A percentile compares a stretch with the other conserved stretches of the same genome.
Conservation (phyloP, 257 asterid species). For the Jasminum sambac region DNA sequence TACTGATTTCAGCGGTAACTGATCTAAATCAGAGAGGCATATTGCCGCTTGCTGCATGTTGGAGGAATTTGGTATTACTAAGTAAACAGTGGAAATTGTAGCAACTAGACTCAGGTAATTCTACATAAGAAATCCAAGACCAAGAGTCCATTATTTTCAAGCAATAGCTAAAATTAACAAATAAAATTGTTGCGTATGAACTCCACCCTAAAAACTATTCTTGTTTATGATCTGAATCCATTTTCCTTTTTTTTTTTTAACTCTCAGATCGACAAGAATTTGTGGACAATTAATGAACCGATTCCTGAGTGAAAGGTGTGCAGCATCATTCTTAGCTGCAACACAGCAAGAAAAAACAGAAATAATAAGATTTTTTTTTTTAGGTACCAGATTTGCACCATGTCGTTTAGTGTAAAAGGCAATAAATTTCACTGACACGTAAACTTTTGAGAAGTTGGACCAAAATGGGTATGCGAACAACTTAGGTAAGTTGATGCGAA, state of each 20-base stretch:
- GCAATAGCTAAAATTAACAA: conserved; percentile 9
- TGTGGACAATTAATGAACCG: background rate
- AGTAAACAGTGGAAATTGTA: conserved; percentile 20
- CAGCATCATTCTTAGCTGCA: background rate
- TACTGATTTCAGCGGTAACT: conserved; percentile 73
- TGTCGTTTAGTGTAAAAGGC: background rate
- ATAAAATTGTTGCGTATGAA: conserved; percentile 6
- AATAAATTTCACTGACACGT: background rate
- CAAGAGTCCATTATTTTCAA: conserved; percentile 1
- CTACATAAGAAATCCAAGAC: conserved; percentile 13
- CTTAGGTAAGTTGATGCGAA: background rate
- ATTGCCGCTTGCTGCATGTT: conserved; percentile 83
- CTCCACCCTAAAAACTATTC: conserved; percentile 7
- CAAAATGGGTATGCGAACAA: background rate
- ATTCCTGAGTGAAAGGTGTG: background rate
- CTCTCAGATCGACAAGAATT: background rate
- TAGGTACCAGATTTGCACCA: background rate
- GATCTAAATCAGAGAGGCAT: conserved; percentile 85
- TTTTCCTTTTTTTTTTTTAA: background rate
- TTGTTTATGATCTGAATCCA: background rate
- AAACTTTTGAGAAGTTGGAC: background rate
- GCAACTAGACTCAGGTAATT: conserved; percentile 7
- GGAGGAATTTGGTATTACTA: conserved; percentile 20
- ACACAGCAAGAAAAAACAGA: background rate
- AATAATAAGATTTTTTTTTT: background rate